These are phyloP conservation scores for Leucaena leucocephala DNA, from an alignment of 306 rosid genomes.

Conservation along the genomic window DNA sequence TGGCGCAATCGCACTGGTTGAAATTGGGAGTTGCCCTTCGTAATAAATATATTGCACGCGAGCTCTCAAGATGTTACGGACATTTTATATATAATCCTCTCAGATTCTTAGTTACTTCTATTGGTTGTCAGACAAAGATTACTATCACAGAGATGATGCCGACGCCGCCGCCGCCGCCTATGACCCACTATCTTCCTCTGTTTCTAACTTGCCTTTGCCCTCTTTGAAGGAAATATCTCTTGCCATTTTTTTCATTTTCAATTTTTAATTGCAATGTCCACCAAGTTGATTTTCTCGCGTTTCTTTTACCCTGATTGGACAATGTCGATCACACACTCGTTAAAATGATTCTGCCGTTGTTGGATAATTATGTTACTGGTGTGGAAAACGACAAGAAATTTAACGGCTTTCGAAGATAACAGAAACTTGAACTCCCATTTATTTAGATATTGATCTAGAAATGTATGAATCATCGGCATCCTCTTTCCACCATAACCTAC, in stretches of 20 bases:
- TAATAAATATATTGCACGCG: background rate
- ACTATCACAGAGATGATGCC: background rate
- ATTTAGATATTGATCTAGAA: background rate
- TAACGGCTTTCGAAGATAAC: background rate
- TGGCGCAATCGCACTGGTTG: background rate
- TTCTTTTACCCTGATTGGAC: background rate
- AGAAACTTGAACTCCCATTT: background rate
- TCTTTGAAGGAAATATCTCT: background rate
- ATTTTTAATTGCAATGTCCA: background rate
- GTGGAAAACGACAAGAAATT: background rate
- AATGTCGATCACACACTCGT: background rate
- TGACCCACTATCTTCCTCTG: background rate
- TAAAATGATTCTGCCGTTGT: background rate
- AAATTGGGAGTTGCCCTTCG: background rate
- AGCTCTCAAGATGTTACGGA: background rate
- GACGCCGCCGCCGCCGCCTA: background rate
- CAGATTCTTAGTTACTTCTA: background rate
- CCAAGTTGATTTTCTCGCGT: background rate
- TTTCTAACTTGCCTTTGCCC: background rate
- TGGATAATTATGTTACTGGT: background rate
- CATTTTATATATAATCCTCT: background rate
- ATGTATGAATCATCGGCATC: background rate
- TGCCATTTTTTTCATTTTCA: background rate
- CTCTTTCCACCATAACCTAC: background rate
- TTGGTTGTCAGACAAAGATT: background rate